Conservation (phyloP, 2,329 filamentous ascomycete species). For the Elsinoe australis region DNA sequence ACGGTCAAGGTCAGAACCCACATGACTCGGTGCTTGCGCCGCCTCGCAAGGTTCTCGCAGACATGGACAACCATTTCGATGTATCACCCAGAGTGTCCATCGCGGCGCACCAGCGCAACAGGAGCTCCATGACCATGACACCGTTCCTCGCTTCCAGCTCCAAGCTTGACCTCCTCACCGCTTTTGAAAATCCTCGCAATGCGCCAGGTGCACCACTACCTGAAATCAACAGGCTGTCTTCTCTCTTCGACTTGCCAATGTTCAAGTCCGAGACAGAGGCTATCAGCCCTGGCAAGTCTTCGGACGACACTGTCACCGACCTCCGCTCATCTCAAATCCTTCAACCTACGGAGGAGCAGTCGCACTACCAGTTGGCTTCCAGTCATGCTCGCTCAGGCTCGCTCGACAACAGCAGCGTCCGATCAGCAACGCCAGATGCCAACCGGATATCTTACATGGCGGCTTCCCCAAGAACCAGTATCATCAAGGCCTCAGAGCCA, state of each 20-base stretch:
- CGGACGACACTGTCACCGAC: constrained; percentile 3
- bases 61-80: constrained; percentile 10
- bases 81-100: constrained; percentile 13
- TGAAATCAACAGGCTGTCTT: constrained; percentile 13
- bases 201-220: constrained; percentile 12
- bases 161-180: not conserved
- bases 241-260: constrained; percentile 14
- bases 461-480: not conserved
- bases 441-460: not conserved
- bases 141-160: constrained; percentile 7
- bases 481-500: not conserved
- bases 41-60: not conserved
- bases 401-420: not conserved
- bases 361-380: not conserved
- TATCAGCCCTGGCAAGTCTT: constrained; percentile 3
- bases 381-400: not conserved
- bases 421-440: constrained; percentile 1
- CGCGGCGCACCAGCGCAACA: constrained; percentile 3
- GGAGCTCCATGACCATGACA: constrained; percentile 11
- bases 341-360: not conserved
- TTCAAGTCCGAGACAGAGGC: not conserved
- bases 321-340: not conserved
- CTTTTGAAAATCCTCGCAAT: constrained; percentile 16
- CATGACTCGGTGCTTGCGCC: constrained; percentile 19
- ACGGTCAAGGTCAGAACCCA: constrained; percentile 31